Evolutionary conservation across 306 rosid species (phyloP).

Genomic region (Alnus rubra): DNA sequence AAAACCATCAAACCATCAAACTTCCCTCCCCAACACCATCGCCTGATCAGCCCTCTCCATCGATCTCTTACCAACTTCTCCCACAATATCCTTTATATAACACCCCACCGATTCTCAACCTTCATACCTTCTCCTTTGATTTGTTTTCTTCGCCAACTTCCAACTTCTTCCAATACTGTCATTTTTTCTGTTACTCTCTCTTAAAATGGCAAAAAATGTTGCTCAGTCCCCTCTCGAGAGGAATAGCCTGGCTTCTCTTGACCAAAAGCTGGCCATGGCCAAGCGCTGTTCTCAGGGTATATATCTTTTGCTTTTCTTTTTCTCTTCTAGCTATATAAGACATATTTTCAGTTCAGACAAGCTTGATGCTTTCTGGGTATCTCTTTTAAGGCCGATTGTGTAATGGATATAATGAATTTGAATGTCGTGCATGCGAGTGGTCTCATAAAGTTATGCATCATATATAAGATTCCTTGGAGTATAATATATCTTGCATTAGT

Average conservation of each 20-base stretch:
- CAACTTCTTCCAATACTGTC: too few relatives aligned
- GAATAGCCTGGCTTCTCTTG: constrained; percentile 53
- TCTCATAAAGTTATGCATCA: not conserved
- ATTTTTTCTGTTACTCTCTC: constrained; percentile 6
- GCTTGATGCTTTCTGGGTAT: not conserved
- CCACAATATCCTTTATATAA: constrained; percentile 35
- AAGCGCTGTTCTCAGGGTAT: constrained; percentile 75
- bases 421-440: too few relatives aligned
- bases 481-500: not conserved
- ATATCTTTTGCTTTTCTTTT: not conserved
- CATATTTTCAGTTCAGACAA: not conserved
- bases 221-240: constrained; percentile 59
- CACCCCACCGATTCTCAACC: constrained; percentile 24
- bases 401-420: too few relatives aligned
- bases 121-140: too few relatives aligned
- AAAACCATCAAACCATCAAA: constrained; percentile 56
- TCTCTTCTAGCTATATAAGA: not conserved
- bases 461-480: too few relatives aligned
- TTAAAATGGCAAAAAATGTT: constrained; percentile 61
- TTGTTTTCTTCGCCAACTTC: too few relatives aligned
- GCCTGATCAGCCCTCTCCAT: too few relatives aligned
- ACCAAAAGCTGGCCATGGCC: constrained; percentile 84
- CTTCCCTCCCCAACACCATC: not conserved
- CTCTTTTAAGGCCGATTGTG: too few relatives aligned
- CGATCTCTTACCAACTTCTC: constrained; percentile 13